Evolutionary conservation across 768 basidiomycete genomes (phyloP).

Genomic region (Pilatotrama ljubarskyi): DNA sequence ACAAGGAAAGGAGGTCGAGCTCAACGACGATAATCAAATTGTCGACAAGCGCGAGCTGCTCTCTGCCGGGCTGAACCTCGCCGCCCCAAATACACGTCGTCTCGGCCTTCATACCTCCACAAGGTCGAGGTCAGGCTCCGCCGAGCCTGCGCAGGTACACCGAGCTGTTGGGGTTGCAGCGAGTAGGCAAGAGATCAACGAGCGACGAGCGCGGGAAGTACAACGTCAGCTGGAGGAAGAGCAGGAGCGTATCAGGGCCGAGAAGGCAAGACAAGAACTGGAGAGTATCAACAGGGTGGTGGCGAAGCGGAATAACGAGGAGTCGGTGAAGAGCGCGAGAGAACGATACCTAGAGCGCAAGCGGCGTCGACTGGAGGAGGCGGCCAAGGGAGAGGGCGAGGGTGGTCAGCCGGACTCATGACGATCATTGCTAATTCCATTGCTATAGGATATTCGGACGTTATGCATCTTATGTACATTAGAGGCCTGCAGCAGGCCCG

Average conservation of each 20-base stretch:
- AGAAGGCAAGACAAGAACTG: slow-evolving; percentile 59
- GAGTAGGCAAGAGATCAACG: slow-evolving; percentile 76
- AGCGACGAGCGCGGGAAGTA: slow-evolving; percentile 78
- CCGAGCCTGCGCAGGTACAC: slow-evolving; percentile 48
- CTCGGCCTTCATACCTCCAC: slow-evolving; percentile 46
- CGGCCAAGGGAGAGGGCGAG: slow-evolving; percentile 10
- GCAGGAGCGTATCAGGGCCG: slow-evolving; percentile 53
- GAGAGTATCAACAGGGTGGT: slow-evolving; percentile 67
- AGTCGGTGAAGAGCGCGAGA: slow-evolving; percentile 70
- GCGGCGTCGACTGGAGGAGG: slow-evolving; percentile 64
- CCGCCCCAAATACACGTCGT: slow-evolving; percentile 75
- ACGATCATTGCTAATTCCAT: too few species aligned
- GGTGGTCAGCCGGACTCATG: slow-evolving; percentile 3
- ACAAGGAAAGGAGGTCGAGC: slow-evolving; percentile 83
- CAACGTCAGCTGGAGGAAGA: slow-evolving; percentile 79
- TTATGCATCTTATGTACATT: slow-evolving; percentile 1
- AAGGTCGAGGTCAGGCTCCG: slow-evolving; percentile 26
- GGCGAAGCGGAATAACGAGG: slow-evolving; percentile 73
- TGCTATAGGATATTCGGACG: too few species aligned
- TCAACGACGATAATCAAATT: slow-evolving; percentile 97
- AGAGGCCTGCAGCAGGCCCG: too few species aligned
- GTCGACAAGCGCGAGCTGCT: slow-evolving; percentile 94
- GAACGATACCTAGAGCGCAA: slow-evolving; percentile 81
- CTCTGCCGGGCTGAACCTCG: slow-evolving; percentile 89
- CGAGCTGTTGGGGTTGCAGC: slow-evolving; percentile 87